Percentiles rank a stretch among this genome's conserved stretches.
Evolutionary conservation across 495 filamentous ascomycete genomes (phyloP).

Genomic region (Aspergillus biplanus): DNA sequence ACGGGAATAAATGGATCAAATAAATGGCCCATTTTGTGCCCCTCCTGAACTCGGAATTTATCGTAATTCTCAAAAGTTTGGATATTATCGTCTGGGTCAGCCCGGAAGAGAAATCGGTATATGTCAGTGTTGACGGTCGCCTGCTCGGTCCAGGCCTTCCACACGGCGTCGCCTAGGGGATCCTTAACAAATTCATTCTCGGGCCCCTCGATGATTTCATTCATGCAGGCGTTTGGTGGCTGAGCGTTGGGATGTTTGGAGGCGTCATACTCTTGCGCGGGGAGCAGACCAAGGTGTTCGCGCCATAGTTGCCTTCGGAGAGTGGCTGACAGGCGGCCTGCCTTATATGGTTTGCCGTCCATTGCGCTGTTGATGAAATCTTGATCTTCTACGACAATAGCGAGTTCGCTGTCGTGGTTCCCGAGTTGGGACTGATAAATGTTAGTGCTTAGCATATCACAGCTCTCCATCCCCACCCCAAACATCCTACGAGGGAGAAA

Average conservation of each 20-base stretch:
- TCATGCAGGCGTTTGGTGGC: slow-evolving; percentile 74
- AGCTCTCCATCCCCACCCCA: too few relatives aligned
- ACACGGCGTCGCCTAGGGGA: slow-evolving; percentile 77
- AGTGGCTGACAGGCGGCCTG: slow-evolving; percentile 76
- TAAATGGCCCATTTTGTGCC: slow-evolving; percentile 79
- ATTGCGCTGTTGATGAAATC: slow-evolving; percentile 72
- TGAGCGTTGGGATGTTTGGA: slow-evolving; percentile 77
- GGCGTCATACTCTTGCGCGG: slow-evolving; percentile 72
- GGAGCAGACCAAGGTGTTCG: slow-evolving; percentile 86
- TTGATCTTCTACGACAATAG: slow-evolving; percentile 88
- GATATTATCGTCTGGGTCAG: slow-evolving; percentile 88
- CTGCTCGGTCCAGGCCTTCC: slow-evolving; percentile 79
- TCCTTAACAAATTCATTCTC: slow-evolving; percentile 81
- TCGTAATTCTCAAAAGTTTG: slow-evolving; percentile 90
- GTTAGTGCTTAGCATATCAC: slow-evolving; percentile 15
- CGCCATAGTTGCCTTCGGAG: slow-evolving; percentile 87
- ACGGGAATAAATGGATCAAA: slow-evolving; percentile 74
- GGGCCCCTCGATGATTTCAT: slow-evolving; percentile 64
- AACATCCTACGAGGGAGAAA: too few relatives aligned
- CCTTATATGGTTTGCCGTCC: slow-evolving; percentile 76
- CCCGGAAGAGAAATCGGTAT: slow-evolving; percentile 89
- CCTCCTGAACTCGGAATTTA: slow-evolving; percentile 66
- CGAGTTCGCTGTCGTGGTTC: slow-evolving; percentile 88
- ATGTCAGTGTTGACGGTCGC: slow-evolving; percentile 80
- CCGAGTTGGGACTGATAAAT: slow-evolving; percentile 72